Base-by-base conservation (phyloP, 2,329 filamentous ascomycete species). In the Fusarium setosum region DNA sequence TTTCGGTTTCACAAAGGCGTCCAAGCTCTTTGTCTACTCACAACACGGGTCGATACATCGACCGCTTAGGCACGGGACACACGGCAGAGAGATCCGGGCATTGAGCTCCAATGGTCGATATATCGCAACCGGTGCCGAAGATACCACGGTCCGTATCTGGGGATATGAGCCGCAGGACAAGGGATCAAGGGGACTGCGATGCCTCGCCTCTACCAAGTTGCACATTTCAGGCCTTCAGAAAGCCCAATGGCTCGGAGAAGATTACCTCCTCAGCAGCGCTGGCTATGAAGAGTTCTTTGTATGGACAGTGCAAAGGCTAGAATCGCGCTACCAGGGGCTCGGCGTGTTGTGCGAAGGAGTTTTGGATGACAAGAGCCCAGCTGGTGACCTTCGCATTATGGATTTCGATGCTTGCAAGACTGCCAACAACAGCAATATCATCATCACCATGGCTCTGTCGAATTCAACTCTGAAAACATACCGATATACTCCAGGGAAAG, bases 261-360 rank as follows among this genome's bases (percentile, higher is more conserved):
- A 82, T 1, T 91, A 90, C 69, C 85, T 99, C 3, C 92, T 98
- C 74, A 97, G 92, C 66, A 94, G 93, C 71, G 93, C 88, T 6
- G 96, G 94, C 0, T 90, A 89, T 61, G 95, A 97, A 75, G 95
- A 99, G 76, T 91, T 98, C 65, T 95, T 90, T 70, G 85, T 94
- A 11, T 99, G 96, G 95, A 85, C 87, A 37, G 76, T 95, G 31
- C 82, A 81, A 44, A 72, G 73, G 11, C 75, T 92, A 7, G 82
- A 88, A 23, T 80, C 83, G 2, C 78, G 73, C 12, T 83, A 84
- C 48, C 68, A 69, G 13, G 83, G 84, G 4, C 76, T 89, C 3
- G 87, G 85, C 0, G 81, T 90, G 3, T 76, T 86, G 12, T 85
- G 86, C 59, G 87, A 89, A 75, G 86, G 83, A 3, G 77, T 80